These are phyloP conservation scores for Hypomontagnella submonticulosa DNA, from an alignment of 495 filamentous ascomycete species.

Conservation along the genomic window DNA sequence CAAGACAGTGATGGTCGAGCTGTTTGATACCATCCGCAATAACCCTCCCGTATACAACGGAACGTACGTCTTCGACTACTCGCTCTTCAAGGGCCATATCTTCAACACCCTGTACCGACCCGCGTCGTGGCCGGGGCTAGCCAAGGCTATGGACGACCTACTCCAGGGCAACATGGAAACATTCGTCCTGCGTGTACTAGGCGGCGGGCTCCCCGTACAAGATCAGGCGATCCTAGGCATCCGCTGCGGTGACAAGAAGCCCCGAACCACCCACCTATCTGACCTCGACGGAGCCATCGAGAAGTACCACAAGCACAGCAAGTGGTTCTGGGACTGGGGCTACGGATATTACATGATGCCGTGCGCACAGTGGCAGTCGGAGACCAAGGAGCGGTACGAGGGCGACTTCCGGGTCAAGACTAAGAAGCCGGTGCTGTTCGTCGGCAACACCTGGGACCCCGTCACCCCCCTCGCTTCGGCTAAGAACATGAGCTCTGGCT, in stretches of 20 bases:
- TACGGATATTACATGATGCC: constrained; percentile 35
- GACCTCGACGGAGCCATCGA: constrained; percentile 34
- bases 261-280: constrained; percentile 22
- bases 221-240: constrained; percentile 41
- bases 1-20: constrained; percentile 38
- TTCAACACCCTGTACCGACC: constrained; percentile 42
- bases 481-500: constrained; percentile 59
- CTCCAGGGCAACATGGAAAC: constrained; percentile 16
- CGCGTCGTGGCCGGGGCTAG: constrained; percentile 1
- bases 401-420: constrained; percentile 56
- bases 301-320: constrained; percentile 16
- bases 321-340: constrained; percentile 35
- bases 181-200: background rate
- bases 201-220: constrained; percentile 3
- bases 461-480: constrained; percentile 61
- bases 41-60: constrained; percentile 42
- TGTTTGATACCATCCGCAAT: constrained; percentile 47
- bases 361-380: constrained; percentile 58
- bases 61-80: constrained; percentile 42
- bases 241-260: constrained; percentile 43
- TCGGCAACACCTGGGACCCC: constrained; percentile 57
- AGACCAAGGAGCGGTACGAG: constrained; percentile 55
- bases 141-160: constrained; percentile 21
- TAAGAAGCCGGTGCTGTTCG: constrained; percentile 56
- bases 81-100: constrained; percentile 36